phyloP scores from a whole-genome alignment of 306 rosid species.

The Malus orientalis region DNA sequence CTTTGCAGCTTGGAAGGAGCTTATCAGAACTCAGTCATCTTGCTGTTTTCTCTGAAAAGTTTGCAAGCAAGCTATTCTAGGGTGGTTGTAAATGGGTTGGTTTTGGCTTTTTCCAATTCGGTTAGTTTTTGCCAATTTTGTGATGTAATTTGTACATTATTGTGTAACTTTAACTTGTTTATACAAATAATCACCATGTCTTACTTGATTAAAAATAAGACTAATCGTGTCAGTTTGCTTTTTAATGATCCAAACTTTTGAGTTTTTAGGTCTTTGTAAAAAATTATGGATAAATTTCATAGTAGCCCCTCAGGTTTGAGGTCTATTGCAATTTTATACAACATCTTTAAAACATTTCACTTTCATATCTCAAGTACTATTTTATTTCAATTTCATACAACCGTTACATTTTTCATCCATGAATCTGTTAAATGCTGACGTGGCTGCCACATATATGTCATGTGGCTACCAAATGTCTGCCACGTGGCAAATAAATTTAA shows the following conservation, averaged over 20 bases:
- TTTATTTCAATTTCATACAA: no score
- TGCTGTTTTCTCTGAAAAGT: conserved; percentile 31
- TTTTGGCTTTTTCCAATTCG: background rate
- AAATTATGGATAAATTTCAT: no score
- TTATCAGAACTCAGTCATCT: conserved; percentile 47
- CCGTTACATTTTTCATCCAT: no score
- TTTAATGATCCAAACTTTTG: background rate
- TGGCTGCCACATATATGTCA: no score
- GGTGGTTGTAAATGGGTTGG: background rate
- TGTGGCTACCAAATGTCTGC: no score
- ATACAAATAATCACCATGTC: background rate
- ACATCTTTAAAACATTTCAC: no score
- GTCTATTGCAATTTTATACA: no score
- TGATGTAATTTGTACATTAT: conserved; percentile 4
- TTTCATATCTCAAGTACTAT: no score
- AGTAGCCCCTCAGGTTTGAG: no score
- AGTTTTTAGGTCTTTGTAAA: background rate
- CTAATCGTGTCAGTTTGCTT: background rate
- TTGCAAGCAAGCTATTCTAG: conserved; percentile 68
- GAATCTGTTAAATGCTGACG: no score
- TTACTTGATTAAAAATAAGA: background rate
- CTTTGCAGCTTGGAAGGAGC: conserved; percentile 59
- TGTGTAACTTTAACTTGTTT: background rate
- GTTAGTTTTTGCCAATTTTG: background rate
- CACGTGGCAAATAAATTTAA: no score